phyloP scores from a whole-genome alignment of 2,329 filamentous ascomycete species.

The Penicillium concentricum region DNA sequence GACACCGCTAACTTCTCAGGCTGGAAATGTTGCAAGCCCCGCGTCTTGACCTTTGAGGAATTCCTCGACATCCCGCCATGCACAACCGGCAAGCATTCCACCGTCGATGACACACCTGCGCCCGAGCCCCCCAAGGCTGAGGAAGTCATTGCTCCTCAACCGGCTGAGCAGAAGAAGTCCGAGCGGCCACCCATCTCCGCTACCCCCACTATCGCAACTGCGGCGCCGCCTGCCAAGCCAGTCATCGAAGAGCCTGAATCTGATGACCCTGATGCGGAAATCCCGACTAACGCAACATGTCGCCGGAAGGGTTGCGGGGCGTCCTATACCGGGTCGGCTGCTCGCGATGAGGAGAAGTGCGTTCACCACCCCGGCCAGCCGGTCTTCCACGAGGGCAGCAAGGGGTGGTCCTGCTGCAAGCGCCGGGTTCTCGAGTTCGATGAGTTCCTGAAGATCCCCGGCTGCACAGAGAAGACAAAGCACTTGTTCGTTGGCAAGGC shows the following conservation, averaged over 20 bases:
- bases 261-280: slow-evolving; percentile 72
- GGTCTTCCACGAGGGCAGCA: slow-evolving; percentile 97
- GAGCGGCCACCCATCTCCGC: slow-evolving; percentile 24
- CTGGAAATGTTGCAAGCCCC: slow-evolving; percentile 98
- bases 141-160: slow-evolving; percentile 23
- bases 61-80: slow-evolving; percentile 92
- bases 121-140: slow-evolving; percentile 43
- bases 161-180: slow-evolving; percentile 17
- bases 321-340: slow-evolving; percentile 59
- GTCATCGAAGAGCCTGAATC: slow-evolving; percentile 71
- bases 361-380: slow-evolving; percentile 85
- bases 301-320: slow-evolving; percentile 72
- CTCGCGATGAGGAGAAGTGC: slow-evolving; percentile 72
- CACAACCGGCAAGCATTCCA: slow-evolving; percentile 88
- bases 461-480: slow-evolving; percentile 75
- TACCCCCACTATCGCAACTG: slow-evolving; percentile 30
- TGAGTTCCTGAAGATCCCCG: slow-evolving; percentile 93
- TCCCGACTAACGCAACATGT: slow-evolving; percentile 73
- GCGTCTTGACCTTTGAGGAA: slow-evolving; percentile 96
- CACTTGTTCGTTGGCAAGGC: slow-evolving; percentile 81
- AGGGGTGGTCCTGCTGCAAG: slow-evolving; percentile 98
- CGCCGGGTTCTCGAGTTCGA: slow-evolving; percentile 93
- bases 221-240: slow-evolving; percentile 34
- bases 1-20: slow-evolving; percentile 53
- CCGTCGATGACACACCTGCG: slow-evolving; percentile 69